Evolutionary conservation across 202 grass and related monocot genomes (phyloP).

Genomic region (Panicum virgatum): DNA sequence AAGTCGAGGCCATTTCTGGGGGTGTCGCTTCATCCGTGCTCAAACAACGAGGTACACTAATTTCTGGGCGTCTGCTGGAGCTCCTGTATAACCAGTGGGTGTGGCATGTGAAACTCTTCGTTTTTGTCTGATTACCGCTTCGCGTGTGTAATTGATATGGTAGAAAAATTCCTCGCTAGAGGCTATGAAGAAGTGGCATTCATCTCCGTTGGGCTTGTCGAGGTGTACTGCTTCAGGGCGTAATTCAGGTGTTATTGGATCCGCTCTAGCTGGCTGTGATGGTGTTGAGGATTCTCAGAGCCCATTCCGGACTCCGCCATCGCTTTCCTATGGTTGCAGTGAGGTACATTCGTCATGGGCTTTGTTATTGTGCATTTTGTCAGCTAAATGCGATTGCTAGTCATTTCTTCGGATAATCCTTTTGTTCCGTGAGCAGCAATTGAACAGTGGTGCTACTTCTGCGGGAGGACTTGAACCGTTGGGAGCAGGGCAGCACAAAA

Average conservation of each 20-base stretch:
- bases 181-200: slow-evolving; percentile 72
- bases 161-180: slow-evolving; percentile 58
- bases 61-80: neutral
- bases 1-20: slow-evolving; percentile 60
- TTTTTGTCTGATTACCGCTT: slow-evolving; percentile 2
- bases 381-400: neutral
- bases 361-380: neutral
- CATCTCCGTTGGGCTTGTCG: slow-evolving; percentile 47
- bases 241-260: slow-evolving; percentile 22
- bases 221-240: slow-evolving; percentile 35
- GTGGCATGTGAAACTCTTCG: neutral
- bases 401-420: slow-evolving; percentile 34
- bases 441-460: slow-evolving; percentile 35
- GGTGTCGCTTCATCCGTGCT: slow-evolving; percentile 61
- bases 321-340: slow-evolving; percentile 59
- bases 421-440: slow-evolving; percentile 34
- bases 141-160: neutral
- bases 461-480: slow-evolving; percentile 49
- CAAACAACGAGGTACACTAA: slow-evolving; percentile 47
- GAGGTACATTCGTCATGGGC: slow-evolving; percentile 43
- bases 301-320: slow-evolving; percentile 82
- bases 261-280: slow-evolving; percentile 39
- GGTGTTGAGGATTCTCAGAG: slow-evolving; percentile 54
- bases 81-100: neutral
- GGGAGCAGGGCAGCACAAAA: slow-evolving; percentile 65